Evolutionary conservation across 306 rosid genomes (phyloP).

Genomic region (Quercus variabilis): DNA sequence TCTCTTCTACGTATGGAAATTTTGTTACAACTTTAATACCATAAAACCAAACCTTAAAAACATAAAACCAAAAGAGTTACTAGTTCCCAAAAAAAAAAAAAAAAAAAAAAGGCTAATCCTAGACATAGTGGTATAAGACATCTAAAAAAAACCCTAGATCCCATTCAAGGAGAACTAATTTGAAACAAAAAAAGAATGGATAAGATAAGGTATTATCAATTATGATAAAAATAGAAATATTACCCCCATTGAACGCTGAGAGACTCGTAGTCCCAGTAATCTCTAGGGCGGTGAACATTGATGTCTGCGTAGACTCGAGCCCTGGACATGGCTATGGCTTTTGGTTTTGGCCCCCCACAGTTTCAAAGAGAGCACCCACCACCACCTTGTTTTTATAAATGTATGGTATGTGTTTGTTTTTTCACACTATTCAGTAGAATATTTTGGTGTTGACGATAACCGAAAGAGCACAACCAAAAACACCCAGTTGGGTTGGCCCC

Average conservation of each 20-base stretch:
- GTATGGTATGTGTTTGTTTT: too few species aligned
- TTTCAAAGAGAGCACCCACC: neutral
- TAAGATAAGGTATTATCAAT: too few species aligned
- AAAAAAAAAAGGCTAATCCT: neutral
- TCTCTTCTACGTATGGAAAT: neutral
- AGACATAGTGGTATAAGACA: too few species aligned
- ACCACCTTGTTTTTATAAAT: neutral
- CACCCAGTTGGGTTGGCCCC: too few species aligned
- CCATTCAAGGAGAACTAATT: neutral
- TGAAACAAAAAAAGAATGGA: neutral
- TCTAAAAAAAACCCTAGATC: neutral
- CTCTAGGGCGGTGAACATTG: constrained; percentile 49
- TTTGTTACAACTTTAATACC: neutral
- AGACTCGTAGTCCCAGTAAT: constrained; percentile 53
- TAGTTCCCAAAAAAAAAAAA: neutral
- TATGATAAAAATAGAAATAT: neutral
- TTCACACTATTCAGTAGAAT: too few species aligned
- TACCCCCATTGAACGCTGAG: constrained; percentile 50
- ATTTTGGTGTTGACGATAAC: too few species aligned
- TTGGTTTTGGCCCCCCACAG: too few species aligned
- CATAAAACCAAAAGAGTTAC: neutral
- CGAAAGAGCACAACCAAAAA: too few species aligned
- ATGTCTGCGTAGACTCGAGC: constrained; percentile 49
- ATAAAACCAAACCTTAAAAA: neutral
- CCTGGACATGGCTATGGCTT: constrained; percentile 31